Evolutionary conservation across 129 eudicot species (phyloP), one percentile per base, ranked within the genome.

Genomic region (Chrysanthemum lavandulifolium): DNA sequence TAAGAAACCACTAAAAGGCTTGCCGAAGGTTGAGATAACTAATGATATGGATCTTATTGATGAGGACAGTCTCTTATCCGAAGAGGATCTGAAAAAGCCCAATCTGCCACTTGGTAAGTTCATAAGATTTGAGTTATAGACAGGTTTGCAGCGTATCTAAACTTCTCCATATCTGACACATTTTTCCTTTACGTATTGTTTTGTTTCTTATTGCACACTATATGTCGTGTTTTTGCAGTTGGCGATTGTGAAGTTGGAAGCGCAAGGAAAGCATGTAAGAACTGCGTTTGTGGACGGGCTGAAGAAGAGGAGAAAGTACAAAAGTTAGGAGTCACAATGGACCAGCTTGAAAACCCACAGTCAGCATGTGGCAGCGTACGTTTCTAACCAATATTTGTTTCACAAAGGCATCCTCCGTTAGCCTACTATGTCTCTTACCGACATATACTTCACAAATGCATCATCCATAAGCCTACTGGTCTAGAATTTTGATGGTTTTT

Each of bases 361-460:
- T 91, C 97, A 49, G 79, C 96, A 15, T 91, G 97, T 76, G 96
- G 96, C 82, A 91, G 81, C 79, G 97, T 91, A 88, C 73, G 92
- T 78, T 52, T 5, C 9, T 36, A 5, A 36, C 45, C 45, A 36
- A 36, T 1, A 6, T 36, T 5, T 36, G 9, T 6, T 6, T 36
- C 45, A 36, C 45, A 36, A 36, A 36, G 8, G 45, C 45, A 36
- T 36, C 45, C 8, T 36, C 1, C 45, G 0, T 36, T 6, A 36
- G 10, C 45, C 9, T 36, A 5, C 43, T 36, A 36, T 36, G 8
- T 36, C 2, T 36, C 43, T 0, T 0, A 36, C 10, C 45, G 0
- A 36, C 10, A 36, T 36, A 36, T 36, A 6, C 0, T 36, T 36
- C 45, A 36, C 45, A 36, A 36, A 36, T 6, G 45, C 45, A 36